phyloP scores from a whole-genome alignment of 495 filamentous ascomycete genomes.

The Paragyromitra xinjiangensis region DNA sequence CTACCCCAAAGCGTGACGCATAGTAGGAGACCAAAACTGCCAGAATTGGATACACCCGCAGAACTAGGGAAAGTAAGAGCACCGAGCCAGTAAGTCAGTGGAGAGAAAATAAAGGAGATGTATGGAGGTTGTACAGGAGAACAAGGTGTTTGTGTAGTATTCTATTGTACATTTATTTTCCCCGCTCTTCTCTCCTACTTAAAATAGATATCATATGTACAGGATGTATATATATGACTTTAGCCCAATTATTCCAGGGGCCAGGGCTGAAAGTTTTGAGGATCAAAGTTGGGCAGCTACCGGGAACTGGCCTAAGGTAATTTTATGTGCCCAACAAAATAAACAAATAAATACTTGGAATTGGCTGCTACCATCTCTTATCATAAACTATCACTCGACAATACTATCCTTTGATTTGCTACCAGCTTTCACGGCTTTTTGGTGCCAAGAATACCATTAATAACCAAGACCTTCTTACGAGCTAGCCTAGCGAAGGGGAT shows the following conservation, averaged over 20 bases:
- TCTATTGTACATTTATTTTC: conserved; percentile 15
- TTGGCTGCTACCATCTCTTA: neutral
- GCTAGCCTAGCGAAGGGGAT: too few relatives aligned
- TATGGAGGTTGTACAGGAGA: neutral
- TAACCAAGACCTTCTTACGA: too few relatives aligned
- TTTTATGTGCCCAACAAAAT: too few relatives aligned
- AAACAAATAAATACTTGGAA: neutral
- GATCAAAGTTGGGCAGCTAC: neutral
- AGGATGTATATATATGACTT: conserved; percentile 12
- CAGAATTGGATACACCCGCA: neutral
- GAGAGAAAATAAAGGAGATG: neutral
- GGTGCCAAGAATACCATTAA: too few relatives aligned
- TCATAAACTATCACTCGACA: neutral
- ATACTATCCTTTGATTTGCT: neutral
- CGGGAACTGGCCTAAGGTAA: neutral
- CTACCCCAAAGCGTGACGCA: neutral
- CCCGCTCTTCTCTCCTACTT: neutral
- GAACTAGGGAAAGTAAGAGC: neutral
- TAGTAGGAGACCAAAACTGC: neutral
- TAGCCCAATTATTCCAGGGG: neutral
- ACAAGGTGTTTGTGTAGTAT: neutral
- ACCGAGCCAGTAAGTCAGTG: neutral
- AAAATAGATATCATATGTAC: conserved; percentile 6
- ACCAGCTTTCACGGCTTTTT: too few relatives aligned
- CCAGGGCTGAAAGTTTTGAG: neutral